phyloP scores from a whole-genome alignment of 495 filamentous ascomycete genomes.

The Penicillium odoratum region DNA sequence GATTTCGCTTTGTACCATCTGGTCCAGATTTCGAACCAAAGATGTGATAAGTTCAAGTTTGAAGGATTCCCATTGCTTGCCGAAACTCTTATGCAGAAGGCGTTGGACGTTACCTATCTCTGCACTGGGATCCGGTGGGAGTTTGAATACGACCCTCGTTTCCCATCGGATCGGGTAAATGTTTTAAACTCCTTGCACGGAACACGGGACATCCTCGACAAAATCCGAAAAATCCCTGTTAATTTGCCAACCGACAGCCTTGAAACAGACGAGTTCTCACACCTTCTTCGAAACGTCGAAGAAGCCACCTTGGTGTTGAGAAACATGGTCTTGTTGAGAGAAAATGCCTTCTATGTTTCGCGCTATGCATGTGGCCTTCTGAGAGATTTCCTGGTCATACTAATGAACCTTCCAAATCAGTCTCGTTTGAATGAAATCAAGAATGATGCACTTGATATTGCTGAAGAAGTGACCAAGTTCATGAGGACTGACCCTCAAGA shows the following conservation, averaged over 20 bases:
- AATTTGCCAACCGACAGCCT: constrained; percentile 66
- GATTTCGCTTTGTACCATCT: constrained; percentile 88
- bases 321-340: constrained; percentile 87
- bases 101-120: constrained; percentile 67
- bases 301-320: constrained; percentile 86
- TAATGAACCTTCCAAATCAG: constrained; percentile 73
- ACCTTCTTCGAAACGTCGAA: constrained; percentile 71
- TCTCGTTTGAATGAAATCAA: constrained; percentile 81
- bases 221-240: constrained; percentile 58
- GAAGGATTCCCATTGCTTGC: constrained; percentile 87
- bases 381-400: constrained; percentile 77
- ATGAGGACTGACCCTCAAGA: constrained; percentile 68
- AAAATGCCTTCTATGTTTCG: constrained; percentile 83
- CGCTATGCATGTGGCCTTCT: constrained; percentile 63
- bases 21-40: constrained; percentile 91
- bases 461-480: constrained; percentile 84
- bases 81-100: constrained; percentile 83
- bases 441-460: constrained; percentile 89
- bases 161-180: constrained; percentile 60
- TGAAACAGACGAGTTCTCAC: constrained; percentile 68
- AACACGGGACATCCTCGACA: constrained; percentile 70
- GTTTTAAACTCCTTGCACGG: constrained; percentile 65
- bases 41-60: constrained; percentile 93
- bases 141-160: constrained; percentile 63
- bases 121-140: constrained; percentile 84